Evolutionary conservation across 2,329 filamentous ascomycete species (phyloP).

Genomic region (Trichoderma arundinaceum): DNA sequence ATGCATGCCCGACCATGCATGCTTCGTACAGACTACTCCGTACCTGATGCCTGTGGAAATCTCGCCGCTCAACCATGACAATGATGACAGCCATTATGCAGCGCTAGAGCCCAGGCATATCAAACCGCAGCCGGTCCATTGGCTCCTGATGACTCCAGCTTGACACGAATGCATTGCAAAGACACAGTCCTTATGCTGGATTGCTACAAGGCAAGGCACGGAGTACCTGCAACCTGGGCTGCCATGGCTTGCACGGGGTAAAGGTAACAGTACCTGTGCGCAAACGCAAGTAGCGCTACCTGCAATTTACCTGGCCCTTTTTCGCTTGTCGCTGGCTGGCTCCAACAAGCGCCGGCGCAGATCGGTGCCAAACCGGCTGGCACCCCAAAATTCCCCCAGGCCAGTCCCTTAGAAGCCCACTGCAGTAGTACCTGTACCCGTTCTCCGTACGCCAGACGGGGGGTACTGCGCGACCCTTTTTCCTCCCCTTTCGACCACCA

Average conservation of each 20-base stretch:
- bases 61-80: too few relatives aligned
- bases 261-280: background rate
- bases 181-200: too few relatives aligned
- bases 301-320: constrained; percentile 7
- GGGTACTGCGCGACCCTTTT: constrained; percentile 28
- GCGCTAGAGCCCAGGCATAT: too few relatives aligned
- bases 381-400: constrained; percentile 19
- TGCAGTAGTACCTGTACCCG: background rate
- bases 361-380: constrained; percentile 30
- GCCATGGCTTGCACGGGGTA: constrained; percentile 6
- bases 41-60: too few relatives aligned
- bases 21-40: too few relatives aligned
- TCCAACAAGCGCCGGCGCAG: constrained; percentile 30
- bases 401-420: constrained; percentile 22
- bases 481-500: constrained; percentile 27
- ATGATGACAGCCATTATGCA: too few relatives aligned
- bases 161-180: too few relatives aligned
- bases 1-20: background rate
- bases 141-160: too few relatives aligned
- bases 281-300: constrained; percentile 19
- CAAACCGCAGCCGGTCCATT: too few relatives aligned
- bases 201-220: too few relatives aligned
- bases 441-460: constrained; percentile 1
- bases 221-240: too few relatives aligned
- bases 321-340: constrained; percentile 27